phyloP scores from a whole-genome alignment of 306 rosid species.

The Lablab purpureus region DNA sequence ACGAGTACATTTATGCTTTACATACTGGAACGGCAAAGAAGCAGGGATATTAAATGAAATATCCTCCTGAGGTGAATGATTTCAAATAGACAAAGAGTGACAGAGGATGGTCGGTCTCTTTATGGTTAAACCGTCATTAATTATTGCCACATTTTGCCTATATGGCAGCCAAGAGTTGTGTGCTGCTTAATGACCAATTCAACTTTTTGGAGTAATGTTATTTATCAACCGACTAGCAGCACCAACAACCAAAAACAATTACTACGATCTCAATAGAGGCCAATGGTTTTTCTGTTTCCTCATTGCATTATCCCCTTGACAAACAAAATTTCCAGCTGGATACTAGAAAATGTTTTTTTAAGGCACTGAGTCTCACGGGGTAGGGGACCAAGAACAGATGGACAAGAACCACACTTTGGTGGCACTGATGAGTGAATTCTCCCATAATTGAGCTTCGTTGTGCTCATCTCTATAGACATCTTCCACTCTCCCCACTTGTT shows the following conservation, averaged over 20 bases:
- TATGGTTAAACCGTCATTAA: constrained; percentile 45
- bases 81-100: constrained; percentile 29
- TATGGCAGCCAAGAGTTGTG: constrained; percentile 15
- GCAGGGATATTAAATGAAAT: constrained; percentile 29
- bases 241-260: constrained; percentile 53
- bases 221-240: constrained; percentile 44
- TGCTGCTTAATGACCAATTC: constrained; percentile 32
- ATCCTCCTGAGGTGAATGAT: constrained; percentile 22
- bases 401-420: constrained; percentile 55
- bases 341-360: constrained; percentile 23
- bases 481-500: constrained; percentile 56
- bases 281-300: constrained; percentile 12
- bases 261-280: constrained; percentile 52
- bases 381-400: constrained; percentile 68
- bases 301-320: neutral
- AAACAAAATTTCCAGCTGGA: constrained; percentile 59
- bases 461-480: constrained; percentile 52
- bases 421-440: constrained; percentile 55
- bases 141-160: constrained; percentile 38
- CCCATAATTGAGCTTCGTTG: constrained; percentile 60
- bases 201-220: constrained; percentile 37
- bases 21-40: neutral
- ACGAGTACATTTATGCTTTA: neutral
- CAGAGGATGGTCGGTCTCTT: constrained; percentile 36
- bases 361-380: constrained; percentile 61